Conservation (phyloP, 495 filamentous ascomycete species). For the Xanthoparmelia taractica region DNA sequence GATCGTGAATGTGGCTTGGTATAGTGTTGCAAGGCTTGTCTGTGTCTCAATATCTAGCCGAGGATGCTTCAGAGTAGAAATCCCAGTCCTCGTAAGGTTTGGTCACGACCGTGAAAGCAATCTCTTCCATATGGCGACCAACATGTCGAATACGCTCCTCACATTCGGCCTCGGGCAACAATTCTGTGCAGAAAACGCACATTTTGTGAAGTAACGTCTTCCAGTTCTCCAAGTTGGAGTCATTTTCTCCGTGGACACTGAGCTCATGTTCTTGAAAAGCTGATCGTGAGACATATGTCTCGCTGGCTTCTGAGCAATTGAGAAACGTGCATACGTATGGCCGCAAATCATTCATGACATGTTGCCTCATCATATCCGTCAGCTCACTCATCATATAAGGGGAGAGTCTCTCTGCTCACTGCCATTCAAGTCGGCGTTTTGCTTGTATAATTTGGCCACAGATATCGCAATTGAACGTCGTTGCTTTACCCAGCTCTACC, state of each 20-base stretch:
- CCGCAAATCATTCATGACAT: slow-evolving; percentile 17
- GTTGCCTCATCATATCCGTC: slow-evolving; percentile 1
- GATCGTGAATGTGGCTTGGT: no score
- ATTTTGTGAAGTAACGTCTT: no score
- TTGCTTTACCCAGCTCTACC: background rate
- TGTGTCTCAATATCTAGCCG: no score
- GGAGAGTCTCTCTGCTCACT: slow-evolving; percentile 9
- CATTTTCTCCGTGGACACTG: background rate
- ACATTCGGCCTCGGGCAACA: no score
- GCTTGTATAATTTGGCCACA: slow-evolving; percentile 14
- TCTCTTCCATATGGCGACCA: slow-evolving; percentile 23
- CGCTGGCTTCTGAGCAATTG: slow-evolving; percentile 1
- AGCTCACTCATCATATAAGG: background rate
- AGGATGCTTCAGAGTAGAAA: slow-evolving; percentile 15
- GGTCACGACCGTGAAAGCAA: slow-evolving; percentile 16
- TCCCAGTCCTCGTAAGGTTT: slow-evolving; percentile 22
- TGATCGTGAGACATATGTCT: background rate
- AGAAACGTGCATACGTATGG: slow-evolving; percentile 17
- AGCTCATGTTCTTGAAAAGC: slow-evolving; percentile 3
- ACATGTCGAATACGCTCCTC: slow-evolving; percentile 2
- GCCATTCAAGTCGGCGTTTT: slow-evolving; percentile 15
- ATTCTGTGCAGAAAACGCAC: background rate
- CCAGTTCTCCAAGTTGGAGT: no score
- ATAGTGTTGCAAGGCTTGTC: no score
- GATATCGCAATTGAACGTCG: slow-evolving; percentile 20